Evolutionary conservation across 257 asterid genomes (phyloP).

Genomic region (Nicotiana obtusifolia): DNA sequence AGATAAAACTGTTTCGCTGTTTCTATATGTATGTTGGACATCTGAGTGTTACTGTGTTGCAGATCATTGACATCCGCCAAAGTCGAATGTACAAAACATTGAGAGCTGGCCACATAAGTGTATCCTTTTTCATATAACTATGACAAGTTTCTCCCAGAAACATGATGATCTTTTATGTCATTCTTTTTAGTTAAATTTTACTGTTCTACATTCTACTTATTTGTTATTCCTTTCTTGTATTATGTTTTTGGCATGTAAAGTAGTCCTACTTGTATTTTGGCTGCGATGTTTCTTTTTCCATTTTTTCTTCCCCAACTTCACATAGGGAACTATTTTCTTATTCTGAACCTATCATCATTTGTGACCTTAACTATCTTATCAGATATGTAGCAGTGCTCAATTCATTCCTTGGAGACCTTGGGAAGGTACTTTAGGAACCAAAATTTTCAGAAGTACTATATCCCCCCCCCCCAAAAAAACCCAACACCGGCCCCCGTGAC

Average conservation of each 20-base stretch:
- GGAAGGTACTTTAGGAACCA: slow-evolving; percentile 59
- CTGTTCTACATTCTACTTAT: background rate
- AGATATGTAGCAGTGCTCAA: slow-evolving; percentile 90
- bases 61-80: slow-evolving; percentile 80
- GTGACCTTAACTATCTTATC: slow-evolving; percentile 32
- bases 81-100: slow-evolving; percentile 69
- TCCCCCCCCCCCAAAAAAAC: background rate
- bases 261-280: background rate
- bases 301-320: background rate
- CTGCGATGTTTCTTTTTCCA: background rate
- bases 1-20: background rate
- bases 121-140: slow-evolving; percentile 42
- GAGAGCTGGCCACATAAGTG: slow-evolving; percentile 87
- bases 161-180: background rate
- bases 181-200: background rate
- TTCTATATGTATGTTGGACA: background rate
- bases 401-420: slow-evolving; percentile 96
- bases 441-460: background rate
- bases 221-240: background rate
- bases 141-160: background rate
- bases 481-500: background rate
- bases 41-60: slow-evolving; percentile 32
- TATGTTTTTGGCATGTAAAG: background rate
- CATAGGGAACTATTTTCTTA: background rate
- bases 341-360: background rate